These are phyloP conservation scores for Aspergillus bridgeri DNA, from an alignment of 495 filamentous ascomycete genomes.

Conservation along the genomic window DNA sequence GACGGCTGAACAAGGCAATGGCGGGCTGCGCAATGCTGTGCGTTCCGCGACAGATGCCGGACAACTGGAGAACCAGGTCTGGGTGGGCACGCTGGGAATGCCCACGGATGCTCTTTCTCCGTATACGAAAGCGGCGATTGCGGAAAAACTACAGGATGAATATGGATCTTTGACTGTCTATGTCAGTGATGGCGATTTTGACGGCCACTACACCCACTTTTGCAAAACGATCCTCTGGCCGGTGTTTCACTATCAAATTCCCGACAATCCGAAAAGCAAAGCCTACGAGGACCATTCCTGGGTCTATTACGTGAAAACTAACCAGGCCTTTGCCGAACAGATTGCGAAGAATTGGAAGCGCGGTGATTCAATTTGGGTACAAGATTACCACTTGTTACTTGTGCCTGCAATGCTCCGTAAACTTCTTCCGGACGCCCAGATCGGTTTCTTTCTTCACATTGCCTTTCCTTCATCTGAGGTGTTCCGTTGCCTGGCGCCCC, in stretches of 20 bases:
- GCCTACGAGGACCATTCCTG: conserved; percentile 95
- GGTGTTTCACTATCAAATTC: conserved; percentile 94
- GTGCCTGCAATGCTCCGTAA: conserved; percentile 89
- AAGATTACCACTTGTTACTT: conserved; percentile 91
- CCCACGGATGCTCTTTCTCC: conserved; percentile 76
- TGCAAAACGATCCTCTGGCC: conserved; percentile 90
- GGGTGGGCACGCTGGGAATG: conserved; percentile 89
- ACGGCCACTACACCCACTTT: conserved; percentile 89
- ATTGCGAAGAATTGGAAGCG: conserved; percentile 88
- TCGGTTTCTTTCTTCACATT: conserved; percentile 92
- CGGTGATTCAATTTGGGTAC: conserved; percentile 87
- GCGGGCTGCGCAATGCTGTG: conserved; percentile 82
- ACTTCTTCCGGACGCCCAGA: conserved; percentile 80
- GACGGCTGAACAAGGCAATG: conserved; percentile 83
- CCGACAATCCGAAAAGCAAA: conserved; percentile 95
- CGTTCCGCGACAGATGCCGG: conserved; percentile 67
- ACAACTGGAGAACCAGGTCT: conserved; percentile 64
- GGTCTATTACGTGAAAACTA: conserved; percentile 87
- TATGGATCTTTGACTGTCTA: conserved; percentile 78
- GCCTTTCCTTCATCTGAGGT: conserved; percentile 95
- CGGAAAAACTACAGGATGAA: conserved; percentile 71
- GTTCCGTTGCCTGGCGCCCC: conserved; percentile 81
- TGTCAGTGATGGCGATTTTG: conserved; percentile 81
- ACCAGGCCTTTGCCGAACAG: conserved; percentile 84
- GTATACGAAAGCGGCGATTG: conserved; percentile 71